Base-by-base conservation (phyloP, 139 green algal genomes). In the Picochlorum sp. region DNA sequence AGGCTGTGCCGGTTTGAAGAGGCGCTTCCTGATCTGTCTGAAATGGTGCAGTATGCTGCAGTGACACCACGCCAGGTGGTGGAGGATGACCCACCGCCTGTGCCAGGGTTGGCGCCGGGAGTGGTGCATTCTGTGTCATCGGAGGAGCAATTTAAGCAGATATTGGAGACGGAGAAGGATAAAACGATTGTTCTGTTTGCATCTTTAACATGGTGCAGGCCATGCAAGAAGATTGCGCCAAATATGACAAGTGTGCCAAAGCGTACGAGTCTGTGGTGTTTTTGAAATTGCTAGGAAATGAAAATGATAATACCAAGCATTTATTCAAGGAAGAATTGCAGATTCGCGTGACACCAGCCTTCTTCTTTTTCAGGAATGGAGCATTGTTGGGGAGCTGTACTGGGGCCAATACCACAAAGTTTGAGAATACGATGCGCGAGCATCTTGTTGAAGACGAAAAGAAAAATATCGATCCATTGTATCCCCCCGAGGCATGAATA, bases 261-360 rank as follows among this genome's bases (percentile, higher is more conserved):
- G 44, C 71, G 45, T 85, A 85, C 63, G 20, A 14, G 0, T 57
- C 71, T 4, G 63, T 50, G 4, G 26, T 78, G 8, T 85, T 85
- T 63, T 47, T 85, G 6, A 77, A 83, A 21, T 70, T 85, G 16
- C 77, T 71, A 56, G 79, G 72, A 18, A 80, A 85, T 44, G 62
- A 61, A 6, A 85, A 79, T 32, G 65, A 79, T 23, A 56, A 58
- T 37, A 81, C 71, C n/a, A 84, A 84, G 65, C 52, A 58, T 4
- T 64, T 84, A n/a, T 80, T 83, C 58, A 64, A 78, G 52, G 51
- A 70, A 8, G 14, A 69, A 28, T 61, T 76, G 34, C 72, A 76
- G 62, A 55, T 52, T 54, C 41, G 70, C 20, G 58, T 63, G 26
- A 71, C 70, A 6, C 70, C 70, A 34, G 57, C 70, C 18, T 76